Evolutionary conservation across 306 rosid species (phyloP).

Genomic region (Cicer pinnatifidum): DNA sequence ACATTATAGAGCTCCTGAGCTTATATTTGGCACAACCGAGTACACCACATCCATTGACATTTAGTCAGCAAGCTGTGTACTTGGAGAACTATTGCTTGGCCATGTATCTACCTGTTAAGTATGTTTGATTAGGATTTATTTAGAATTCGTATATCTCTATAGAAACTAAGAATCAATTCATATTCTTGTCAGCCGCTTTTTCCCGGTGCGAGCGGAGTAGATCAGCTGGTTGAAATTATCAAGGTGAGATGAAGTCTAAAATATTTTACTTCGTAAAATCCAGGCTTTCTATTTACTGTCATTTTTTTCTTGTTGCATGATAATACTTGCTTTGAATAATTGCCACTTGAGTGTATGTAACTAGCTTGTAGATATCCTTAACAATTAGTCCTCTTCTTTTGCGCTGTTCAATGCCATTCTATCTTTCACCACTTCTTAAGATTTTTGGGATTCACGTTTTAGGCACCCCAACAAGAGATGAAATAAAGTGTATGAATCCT

Average conservation of each 20-base stretch:
- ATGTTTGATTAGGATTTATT: conserved; percentile 16
- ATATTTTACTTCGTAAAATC: not conserved
- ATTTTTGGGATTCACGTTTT: conserved; percentile 50
- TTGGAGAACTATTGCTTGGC: conserved; percentile 84
- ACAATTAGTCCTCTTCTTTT: not conserved
- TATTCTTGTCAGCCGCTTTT: conserved; percentile 71
- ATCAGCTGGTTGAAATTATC: conserved; percentile 84
- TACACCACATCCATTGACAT: conserved; percentile 85
- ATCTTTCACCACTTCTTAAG: conserved; percentile 26
- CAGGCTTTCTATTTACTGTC: not conserved
- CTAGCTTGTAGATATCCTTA: conserved; percentile 22
- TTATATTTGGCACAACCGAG: conserved; percentile 89
- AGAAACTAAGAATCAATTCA: conserved; percentile 43
- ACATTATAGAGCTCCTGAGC: conserved; percentile 88
- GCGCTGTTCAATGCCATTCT: not conserved
- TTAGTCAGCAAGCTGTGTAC: conserved; percentile 95
- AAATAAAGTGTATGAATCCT: conserved; percentile 93
- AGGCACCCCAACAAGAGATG: conserved; percentile 95
- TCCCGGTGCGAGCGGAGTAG: conserved; percentile 93
- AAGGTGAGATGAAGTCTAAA: conserved; percentile 54
- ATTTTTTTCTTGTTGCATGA: not conserved
- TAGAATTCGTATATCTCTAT: conserved; percentile 10
- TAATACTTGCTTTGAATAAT: conserved; percentile 12
- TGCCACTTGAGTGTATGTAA: not conserved
- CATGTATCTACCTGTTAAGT: conserved; percentile 54